Conservation (phyloP, 257 asterid genomes). For the Mitragyna speciosa region DNA sequence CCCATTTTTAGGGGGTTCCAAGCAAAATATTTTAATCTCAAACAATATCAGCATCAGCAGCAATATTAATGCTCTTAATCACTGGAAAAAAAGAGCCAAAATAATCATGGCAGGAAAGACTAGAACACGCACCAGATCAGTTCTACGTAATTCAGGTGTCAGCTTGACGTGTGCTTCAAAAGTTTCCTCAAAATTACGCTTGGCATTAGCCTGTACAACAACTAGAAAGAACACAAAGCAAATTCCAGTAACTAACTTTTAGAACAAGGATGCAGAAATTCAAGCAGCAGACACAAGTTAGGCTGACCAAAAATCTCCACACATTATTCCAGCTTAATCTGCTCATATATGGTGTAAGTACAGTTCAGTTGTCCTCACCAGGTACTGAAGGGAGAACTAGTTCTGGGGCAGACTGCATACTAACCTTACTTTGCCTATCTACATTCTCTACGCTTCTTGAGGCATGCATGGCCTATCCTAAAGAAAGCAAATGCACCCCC, state of each 20-base stretch:
- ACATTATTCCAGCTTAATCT: background rate
- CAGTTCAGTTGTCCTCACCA: background rate
- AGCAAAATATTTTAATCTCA: background rate
- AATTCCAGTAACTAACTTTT: constrained; percentile 28
- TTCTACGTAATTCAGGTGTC: constrained; percentile 87
- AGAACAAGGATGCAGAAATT: constrained; percentile 15
- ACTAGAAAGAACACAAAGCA: constrained; percentile 43
- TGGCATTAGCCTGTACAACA: constrained; percentile 70
- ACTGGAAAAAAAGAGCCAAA: background rate
- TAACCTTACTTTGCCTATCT: background rate
- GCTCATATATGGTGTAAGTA: background rate
- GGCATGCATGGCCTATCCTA: background rate
- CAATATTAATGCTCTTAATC: background rate
- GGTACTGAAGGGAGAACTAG: too few species aligned
- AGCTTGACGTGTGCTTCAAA: constrained; percentile 89
- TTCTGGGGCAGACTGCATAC: too few species aligned
- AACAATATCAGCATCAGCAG: background rate
- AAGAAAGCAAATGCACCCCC: background rate
- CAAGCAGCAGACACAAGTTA: background rate
- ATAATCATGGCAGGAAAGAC: constrained; percentile 5
- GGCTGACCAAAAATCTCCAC: background rate
- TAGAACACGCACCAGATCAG: constrained; percentile 71
- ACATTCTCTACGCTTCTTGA: background rate
- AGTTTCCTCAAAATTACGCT: constrained; percentile 72
- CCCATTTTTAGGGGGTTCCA: background rate